Conservation (phyloP, 2,329 filamentous ascomycete genomes). For the Verticillium zaregamsianum region DNA sequence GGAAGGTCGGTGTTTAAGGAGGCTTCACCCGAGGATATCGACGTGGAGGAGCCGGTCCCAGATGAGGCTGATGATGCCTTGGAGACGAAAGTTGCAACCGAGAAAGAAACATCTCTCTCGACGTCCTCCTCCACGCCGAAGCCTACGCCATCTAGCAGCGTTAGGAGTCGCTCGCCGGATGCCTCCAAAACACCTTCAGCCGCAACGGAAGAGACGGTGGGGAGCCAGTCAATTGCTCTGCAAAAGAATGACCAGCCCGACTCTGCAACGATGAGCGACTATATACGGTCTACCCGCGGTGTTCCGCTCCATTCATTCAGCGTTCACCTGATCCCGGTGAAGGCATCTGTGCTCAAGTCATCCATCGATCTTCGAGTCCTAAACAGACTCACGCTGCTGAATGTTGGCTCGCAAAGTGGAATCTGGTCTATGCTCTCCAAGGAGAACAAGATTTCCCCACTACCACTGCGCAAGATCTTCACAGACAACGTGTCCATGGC, state of each 20-base stretch:
- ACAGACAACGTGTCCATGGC: constrained; percentile 57
- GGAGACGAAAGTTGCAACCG: constrained; percentile 21
- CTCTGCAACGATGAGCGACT: constrained; percentile 38
- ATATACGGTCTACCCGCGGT: constrained; percentile 54
- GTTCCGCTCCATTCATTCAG: constrained; percentile 50
- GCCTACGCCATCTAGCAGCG: not conserved
- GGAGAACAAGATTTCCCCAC: constrained; percentile 45
- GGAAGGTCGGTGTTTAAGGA: not conserved
- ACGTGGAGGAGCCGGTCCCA: constrained; percentile 36
- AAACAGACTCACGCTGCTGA: constrained; percentile 56
- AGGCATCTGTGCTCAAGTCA: constrained; percentile 50
- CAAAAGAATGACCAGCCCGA: constrained; percentile 8
- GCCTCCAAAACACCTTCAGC: not conserved
- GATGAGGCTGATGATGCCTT: constrained; percentile 17
- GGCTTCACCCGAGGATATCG: constrained; percentile 42
- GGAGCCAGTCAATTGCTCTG: constrained; percentile 3
- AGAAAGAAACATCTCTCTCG: not conserved
- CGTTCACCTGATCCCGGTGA: constrained; percentile 57
- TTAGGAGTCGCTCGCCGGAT: not conserved
- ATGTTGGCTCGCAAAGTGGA: constrained; percentile 56
- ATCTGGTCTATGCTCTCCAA: constrained; percentile 56
- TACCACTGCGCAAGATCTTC: constrained; percentile 54
- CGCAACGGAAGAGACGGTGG: constrained; percentile 7
- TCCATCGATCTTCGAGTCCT: constrained; percentile 55
- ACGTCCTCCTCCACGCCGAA: not conserved